A percentile compares a stretch with the other conserved stretches of the same genome.
phyloP scores from a whole-genome alignment of 2,329 filamentous ascomycete species.

The Trichophyton rubrum region DNA sequence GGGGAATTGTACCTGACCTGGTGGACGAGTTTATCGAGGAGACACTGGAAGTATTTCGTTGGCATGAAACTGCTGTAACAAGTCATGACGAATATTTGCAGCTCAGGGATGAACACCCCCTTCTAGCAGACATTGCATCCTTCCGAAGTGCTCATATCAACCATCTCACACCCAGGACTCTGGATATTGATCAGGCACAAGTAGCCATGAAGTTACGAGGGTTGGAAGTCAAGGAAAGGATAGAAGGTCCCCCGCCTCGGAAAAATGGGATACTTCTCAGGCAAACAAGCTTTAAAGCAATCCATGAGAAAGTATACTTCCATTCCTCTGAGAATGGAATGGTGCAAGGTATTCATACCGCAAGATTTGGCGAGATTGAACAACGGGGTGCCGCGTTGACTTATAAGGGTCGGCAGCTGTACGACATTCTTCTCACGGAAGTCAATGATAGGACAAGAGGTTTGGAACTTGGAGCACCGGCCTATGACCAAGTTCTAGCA shows the following conservation, averaged over 20 bases:
- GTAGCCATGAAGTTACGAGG: constrained; percentile 30
- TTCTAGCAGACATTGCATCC: constrained; percentile 38
- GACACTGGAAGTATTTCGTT: constrained; percentile 37
- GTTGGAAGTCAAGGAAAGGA: constrained; percentile 37
- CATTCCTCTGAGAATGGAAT: constrained; percentile 10
- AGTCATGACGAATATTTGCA: constrained; percentile 31
- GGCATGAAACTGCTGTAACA: constrained; percentile 34
- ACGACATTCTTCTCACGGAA: constrained; percentile 32
- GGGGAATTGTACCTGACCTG: constrained; percentile 20
- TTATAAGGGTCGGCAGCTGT: constrained; percentile 32
- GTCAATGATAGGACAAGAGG: constrained; percentile 10
- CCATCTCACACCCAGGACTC: constrained; percentile 41
- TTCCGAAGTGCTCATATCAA: constrained; percentile 40
- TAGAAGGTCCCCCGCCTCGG: constrained; percentile 40
- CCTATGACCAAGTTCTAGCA: constrained; percentile 15
- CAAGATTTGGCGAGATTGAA: constrained; percentile 43
- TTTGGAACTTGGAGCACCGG: constrained; percentile 11
- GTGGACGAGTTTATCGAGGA: constrained; percentile 32
- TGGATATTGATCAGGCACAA: constrained; percentile 39
- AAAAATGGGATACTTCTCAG: constrained; percentile 38
- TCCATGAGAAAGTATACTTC: constrained; percentile 39
- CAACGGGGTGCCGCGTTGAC: constrained; percentile 42
- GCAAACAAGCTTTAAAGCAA: constrained; percentile 43
- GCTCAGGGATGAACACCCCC: constrained; percentile 35
- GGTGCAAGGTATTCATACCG: constrained; percentile 33